Base-by-base conservation (phyloP, 306 rosid genomes). In the Dryas drummondii region DNA sequence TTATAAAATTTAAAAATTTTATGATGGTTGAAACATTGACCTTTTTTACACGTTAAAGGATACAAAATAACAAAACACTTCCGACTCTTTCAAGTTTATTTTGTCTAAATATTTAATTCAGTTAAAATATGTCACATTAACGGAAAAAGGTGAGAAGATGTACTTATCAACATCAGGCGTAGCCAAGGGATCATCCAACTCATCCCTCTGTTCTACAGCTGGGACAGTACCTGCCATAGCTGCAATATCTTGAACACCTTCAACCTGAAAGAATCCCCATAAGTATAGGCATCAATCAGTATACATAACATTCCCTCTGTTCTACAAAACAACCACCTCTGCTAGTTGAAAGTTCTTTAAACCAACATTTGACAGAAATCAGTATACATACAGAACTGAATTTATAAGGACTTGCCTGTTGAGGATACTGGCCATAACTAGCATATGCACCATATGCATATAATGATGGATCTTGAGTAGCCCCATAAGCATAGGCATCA, bases 131-230 rank as follows among this genome's bases (percentile, higher is more conserved):
- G 62, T 3, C 26, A 12, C 57, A 6, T 12, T 58, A 40, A 67
- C 27, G 26, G 15, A 27, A 56, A 32, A 71, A 19, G 19, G 58
- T 15, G n/a, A 76, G 58, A 55, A 41, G 62, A 22, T 41, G 57
- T 84, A 87, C 96, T 76, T 86, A 17, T 93, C 96, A 4, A 93
- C 98, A 73, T 94, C 97, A 42, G 97, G 98, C 69, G 91, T 71
- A 48, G 85, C 91, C 72, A 92, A 70, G 50, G 96, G 90, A 77
- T 92, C 97, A 77, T 92, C 90, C 73, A 82, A 83, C 78, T 94
- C 97, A 76, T 94, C 97, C 71, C 87, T 82, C 56, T 82, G 87
- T 57, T 89, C 94, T 10, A 82, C 76, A 60, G 86, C 53, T 27
- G 91, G 97, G 64, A 71, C 71, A 46, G 70, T 67, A 49, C 85